Evolutionary conservation across 2,329 filamentous ascomycete species (phyloP).

Genomic region (Trichoderma sp.): DNA sequence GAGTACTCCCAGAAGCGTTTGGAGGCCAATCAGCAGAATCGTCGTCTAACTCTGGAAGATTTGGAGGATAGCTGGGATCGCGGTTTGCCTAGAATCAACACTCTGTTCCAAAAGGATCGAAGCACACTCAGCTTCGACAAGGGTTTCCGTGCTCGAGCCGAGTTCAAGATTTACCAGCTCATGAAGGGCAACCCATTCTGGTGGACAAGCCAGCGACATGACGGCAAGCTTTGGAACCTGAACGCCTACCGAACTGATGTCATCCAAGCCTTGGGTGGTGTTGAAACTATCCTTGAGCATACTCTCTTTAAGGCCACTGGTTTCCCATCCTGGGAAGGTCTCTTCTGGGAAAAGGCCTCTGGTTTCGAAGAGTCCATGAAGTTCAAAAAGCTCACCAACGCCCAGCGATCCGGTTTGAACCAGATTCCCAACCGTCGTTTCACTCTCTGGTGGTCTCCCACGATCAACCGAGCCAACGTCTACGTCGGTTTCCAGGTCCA

Average conservation of each 20-base stretch:
- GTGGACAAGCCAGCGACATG: constrained; percentile 97
- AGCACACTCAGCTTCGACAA: constrained; percentile 98
- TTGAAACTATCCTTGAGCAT: constrained; percentile 96
- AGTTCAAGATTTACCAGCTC: constrained; percentile 97
- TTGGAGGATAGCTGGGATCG: constrained; percentile 98
- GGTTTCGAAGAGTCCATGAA: constrained; percentile 74
- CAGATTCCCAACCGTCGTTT: constrained; percentile 99
- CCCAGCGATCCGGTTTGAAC: constrained; percentile 92
- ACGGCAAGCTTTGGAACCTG: constrained; percentile 95
- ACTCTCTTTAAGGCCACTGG: constrained; percentile 96
- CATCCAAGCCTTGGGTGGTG: constrained; percentile 92
- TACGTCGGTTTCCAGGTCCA: constrained; percentile 99
- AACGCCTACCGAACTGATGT: constrained; percentile 96
- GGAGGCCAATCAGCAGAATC: constrained; percentile 96
- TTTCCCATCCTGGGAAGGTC: constrained; percentile 93
- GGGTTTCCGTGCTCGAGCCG: constrained; percentile 89
- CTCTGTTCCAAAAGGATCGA: constrained; percentile 96
- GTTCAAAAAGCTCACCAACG: constrained; percentile 98
- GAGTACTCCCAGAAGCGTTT: constrained; percentile 98
- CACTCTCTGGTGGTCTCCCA: constrained; percentile 95
- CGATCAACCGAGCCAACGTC: constrained; percentile 92
- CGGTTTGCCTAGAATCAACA: constrained; percentile 96
- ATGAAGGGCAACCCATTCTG: constrained; percentile 99
- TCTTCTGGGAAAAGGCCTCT: constrained; percentile 78
- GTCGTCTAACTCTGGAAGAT: constrained; percentile 90